Conservation (phyloP, 2,329 filamentous ascomycete genomes). For the Claviceps digitariae region DNA sequence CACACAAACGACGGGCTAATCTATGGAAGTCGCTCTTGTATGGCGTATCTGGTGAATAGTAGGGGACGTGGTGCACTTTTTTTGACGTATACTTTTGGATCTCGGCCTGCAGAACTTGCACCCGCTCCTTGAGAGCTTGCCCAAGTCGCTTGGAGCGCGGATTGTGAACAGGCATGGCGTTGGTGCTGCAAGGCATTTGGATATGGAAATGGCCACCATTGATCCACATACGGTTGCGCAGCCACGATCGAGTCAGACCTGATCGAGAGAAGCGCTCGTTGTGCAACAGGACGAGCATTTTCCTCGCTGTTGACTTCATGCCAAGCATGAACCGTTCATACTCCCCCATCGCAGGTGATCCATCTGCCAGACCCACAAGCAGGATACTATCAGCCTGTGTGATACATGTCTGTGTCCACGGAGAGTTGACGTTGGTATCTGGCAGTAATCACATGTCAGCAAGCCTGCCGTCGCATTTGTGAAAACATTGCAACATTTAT, state of each 20-base stretch:
- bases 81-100: constrained; percentile 96
- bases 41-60: constrained; percentile 82
- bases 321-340: constrained; percentile 94
- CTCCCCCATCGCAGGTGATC: constrained; percentile 80
- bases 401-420: constrained; percentile 97
- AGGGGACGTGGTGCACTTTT: constrained; percentile 73
- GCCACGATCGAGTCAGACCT: constrained; percentile 77
- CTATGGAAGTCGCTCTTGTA: constrained; percentile 97
- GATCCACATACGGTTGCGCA: constrained; percentile 90
- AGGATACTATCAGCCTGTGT: constrained; percentile 93
- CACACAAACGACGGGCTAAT: constrained; percentile 76
- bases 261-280: constrained; percentile 75
- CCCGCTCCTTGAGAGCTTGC: constrained; percentile 75
- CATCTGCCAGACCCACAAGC: constrained; percentile 80
- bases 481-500: constrained; percentile 1
- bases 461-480: background rate
- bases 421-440: constrained; percentile 94
- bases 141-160: constrained; percentile 66
- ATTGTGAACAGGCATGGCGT: constrained; percentile 57
- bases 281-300: constrained; percentile 82
- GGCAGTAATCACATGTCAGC: constrained; percentile 15
- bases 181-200: constrained; percentile 78
- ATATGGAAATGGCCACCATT: constrained; percentile 97
- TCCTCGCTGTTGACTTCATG: constrained; percentile 92
- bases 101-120: constrained; percentile 89